Base-by-base conservation (phyloP, 441 rosid species). In the Aleurites moluccanus region DNA sequence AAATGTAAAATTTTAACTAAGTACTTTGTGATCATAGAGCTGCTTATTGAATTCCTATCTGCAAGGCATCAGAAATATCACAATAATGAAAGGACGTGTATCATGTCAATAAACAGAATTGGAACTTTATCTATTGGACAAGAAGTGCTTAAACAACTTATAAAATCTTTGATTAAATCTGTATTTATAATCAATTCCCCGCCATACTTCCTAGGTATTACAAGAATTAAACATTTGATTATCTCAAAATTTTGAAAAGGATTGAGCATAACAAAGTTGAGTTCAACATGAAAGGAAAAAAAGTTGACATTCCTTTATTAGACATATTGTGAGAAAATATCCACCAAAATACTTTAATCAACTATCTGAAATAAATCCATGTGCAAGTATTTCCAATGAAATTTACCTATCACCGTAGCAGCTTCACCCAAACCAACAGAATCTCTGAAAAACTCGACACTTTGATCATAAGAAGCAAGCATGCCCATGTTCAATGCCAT, bases 401-500 rank as follows among this genome's bases (percentile, higher is more conserved):
- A n/a, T 86, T 83, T 83, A 89, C 99, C 98, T 7, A 96, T 0
- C 0, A 93, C 90, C 0, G 97, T 92, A 67, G 97, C 69, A 27
- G 80, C 85, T 80, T 93, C 99, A n/a, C 98, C 92, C 2, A 88
- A 53, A 65, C 95, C 97, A 73, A 84, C 80, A 42, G 86, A 71
- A 82, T 93, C 99, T 80, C 85, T 92, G 87, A 81, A 89, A 77
- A 92, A 91, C 73, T 93, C 98, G 60, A 93, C 94, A 87, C 88
- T 85, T 81, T 93, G 99, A 80, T 93, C 98, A 75, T 96, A 96
- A 56, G 99, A 96, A 18, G 99, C 98, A 85, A 96, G 98, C 99
- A 96, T 93, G 67, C 98, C 99, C 99, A 96, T 96, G 93, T 96
- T 96, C 90, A 96, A 81, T 35, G 97, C 99, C 99, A 96, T 96